Evolutionary conservation across 208 protist species (phyloP).

Genomic region (Trypanosoma brucei): DNA sequence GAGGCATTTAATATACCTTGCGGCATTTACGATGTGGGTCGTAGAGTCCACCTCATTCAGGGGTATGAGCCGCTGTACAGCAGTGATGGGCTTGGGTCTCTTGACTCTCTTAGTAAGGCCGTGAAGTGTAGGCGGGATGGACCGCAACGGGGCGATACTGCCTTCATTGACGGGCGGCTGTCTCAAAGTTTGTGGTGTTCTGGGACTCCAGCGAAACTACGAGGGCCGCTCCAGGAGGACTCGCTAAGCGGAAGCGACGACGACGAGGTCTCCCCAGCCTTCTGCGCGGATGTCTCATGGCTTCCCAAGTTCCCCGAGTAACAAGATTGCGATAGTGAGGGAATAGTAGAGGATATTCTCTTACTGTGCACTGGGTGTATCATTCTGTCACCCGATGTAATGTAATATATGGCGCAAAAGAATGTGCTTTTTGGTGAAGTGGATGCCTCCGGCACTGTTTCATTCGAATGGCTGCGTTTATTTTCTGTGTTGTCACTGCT

Average conservation of each 20-base stretch:
- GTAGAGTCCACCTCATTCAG: conserved; percentile 4
- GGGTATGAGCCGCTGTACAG: conserved; percentile 14
- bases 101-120: background rate
- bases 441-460: background rate
- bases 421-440: background rate
- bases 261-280: conserved; percentile 6
- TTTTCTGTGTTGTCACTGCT: too few relatives aligned
- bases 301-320: conserved; percentile 5
- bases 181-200: conserved; percentile 11
- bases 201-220: conserved; percentile 20
- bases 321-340: background rate
- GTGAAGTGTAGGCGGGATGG: background rate
- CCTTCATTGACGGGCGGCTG: background rate
- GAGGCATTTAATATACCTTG: conserved; percentile 29
- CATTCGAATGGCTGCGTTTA: background rate
- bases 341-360: too few relatives aligned
- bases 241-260: conserved; percentile 32
- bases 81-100: background rate
- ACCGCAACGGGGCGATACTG: background rate
- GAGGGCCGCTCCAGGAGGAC: conserved; percentile 22
- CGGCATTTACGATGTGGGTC: conserved; percentile 14
- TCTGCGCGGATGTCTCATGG: conserved; percentile 27
- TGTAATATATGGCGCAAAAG: background rate
- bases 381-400: too few relatives aligned
- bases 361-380: too few relatives aligned